These are phyloP conservation scores for Hymenoscyphus fructigenus DNA, from an alignment of 2,329 filamentous ascomycete genomes.

Conservation along the genomic window DNA sequence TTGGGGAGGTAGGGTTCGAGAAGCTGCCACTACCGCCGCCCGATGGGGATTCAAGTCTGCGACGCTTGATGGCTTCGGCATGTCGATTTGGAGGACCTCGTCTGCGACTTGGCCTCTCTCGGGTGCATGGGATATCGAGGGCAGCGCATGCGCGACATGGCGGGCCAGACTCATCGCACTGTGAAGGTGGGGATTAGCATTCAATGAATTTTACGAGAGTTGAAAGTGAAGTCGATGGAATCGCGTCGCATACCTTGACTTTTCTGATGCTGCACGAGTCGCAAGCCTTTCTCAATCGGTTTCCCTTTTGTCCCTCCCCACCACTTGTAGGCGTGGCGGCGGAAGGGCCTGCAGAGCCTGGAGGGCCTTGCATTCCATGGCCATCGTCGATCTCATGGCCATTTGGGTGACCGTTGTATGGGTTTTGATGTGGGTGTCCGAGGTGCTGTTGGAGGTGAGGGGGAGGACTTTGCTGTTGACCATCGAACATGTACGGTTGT, in stretches of 20 bases:
- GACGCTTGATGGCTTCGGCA: slow-evolving; percentile 65
- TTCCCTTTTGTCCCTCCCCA: slow-evolving; percentile 31
- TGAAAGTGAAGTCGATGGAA: background rate
- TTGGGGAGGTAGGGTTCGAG: slow-evolving; percentile 34
- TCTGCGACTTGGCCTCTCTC: slow-evolving; percentile 60
- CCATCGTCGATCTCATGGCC: slow-evolving; percentile 18
- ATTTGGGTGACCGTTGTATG: slow-evolving; percentile 22
- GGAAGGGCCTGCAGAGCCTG: background rate
- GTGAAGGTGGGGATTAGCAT: slow-evolving; percentile 2
- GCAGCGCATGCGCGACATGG: slow-evolving; percentile 64
- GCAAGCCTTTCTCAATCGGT: slow-evolving; percentile 49
- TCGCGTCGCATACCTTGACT: slow-evolving; percentile 44
- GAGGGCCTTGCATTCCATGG: slow-evolving; percentile 8
- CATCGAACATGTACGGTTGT: slow-evolving; percentile 1
- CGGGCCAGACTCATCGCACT: slow-evolving; percentile 66
- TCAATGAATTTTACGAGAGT: background rate
- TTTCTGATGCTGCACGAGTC: slow-evolving; percentile 53
- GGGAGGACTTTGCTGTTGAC: background rate
- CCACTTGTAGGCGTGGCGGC: slow-evolving; percentile 17
- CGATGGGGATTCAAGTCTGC: slow-evolving; percentile 42
- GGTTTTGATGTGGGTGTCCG: slow-evolving; percentile 17
- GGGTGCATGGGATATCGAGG: slow-evolving; percentile 67
- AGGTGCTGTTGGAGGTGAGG: slow-evolving; percentile 13
- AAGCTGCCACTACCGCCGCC: slow-evolving; percentile 19
- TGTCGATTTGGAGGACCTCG: slow-evolving; percentile 66